These are phyloP conservation scores for Aquanectria penicillioides DNA, from an alignment of 2,329 filamentous ascomycete species.

Conservation along the genomic window DNA sequence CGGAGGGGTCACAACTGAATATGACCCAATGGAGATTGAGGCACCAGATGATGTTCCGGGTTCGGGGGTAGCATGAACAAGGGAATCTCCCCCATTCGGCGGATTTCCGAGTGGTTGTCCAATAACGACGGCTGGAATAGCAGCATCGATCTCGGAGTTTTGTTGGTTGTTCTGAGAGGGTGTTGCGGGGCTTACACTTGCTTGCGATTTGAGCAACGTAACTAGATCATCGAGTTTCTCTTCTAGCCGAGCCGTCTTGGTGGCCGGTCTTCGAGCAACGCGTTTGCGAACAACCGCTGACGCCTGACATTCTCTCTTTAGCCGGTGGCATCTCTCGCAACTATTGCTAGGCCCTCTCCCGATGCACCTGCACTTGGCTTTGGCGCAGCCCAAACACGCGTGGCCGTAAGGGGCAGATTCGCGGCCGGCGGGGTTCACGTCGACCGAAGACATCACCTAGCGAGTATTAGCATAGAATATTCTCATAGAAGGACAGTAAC, in stretches of 20 bases:
- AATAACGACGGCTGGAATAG: not conserved
- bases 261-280: slow-evolving; percentile 28
- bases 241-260: slow-evolving; percentile 36
- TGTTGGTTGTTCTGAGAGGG: not conserved
- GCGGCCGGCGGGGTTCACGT: slow-evolving; percentile 9
- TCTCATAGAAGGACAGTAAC: no score
- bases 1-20: not conserved
- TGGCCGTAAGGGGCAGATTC: slow-evolving; percentile 50
- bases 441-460: slow-evolving; percentile 12
- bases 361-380: slow-evolving; percentile 56
- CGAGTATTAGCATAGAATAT: no score
- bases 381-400: slow-evolving; percentile 53
- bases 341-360: slow-evolving; percentile 39
- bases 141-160: not conserved
- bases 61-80: not conserved
- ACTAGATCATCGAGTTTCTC: slow-evolving; percentile 43
- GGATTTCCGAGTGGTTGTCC: not conserved
- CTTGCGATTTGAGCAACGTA: slow-evolving; percentile 41
- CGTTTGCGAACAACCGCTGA: slow-evolving; percentile 47
- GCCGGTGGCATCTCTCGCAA: slow-evolving; percentile 53
- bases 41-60: no score
- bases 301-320: slow-evolving; percentile 52
- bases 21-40: not conserved
- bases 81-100: not conserved
- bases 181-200: not conserved